Evolutionary conservation across 2,329 filamentous ascomycete species (phyloP).

Genomic region (Penicillium sp.): DNA sequence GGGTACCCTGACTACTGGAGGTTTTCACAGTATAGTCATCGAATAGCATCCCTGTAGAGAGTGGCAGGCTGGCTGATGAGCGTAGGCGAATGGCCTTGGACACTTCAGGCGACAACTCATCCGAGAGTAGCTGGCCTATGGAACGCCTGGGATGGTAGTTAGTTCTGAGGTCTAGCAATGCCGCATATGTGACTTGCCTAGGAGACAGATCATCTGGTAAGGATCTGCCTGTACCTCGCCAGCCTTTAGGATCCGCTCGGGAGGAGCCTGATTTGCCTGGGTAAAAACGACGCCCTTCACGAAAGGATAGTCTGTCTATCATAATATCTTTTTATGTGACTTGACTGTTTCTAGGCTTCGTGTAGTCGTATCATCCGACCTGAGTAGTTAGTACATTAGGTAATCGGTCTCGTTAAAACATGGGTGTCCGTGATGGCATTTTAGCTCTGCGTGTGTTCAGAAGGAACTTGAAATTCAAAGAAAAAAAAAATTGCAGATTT

Average conservation of each 20-base stretch:
- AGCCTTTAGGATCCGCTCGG: constrained; percentile 6
- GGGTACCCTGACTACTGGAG: constrained; percentile 19
- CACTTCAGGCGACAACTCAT: constrained; percentile 11
- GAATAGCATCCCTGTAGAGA: constrained; percentile 7
- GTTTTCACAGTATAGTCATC: constrained; percentile 22
- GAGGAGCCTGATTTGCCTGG: constrained; percentile 1
- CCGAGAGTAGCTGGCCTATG: constrained; percentile 13
- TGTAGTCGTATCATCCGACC: constrained; percentile 6
- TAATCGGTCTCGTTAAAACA: not conserved
- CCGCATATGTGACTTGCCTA: constrained; percentile 11
- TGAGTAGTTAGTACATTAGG: not conserved
- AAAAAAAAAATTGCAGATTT: too few species aligned
- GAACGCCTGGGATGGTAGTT: constrained; percentile 12
- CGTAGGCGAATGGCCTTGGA: constrained; percentile 21
- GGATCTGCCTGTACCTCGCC: constrained; percentile 20
- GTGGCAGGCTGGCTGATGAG: constrained; percentile 18
- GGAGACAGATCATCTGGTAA: constrained; percentile 9
- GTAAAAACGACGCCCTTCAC: not conserved
- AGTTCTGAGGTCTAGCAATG: constrained; percentile 12
- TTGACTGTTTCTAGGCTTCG: not conserved
- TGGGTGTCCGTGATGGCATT: not conserved
- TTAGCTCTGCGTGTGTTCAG: too few species aligned
- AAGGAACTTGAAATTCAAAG: not conserved
- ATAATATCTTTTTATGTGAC: not conserved
- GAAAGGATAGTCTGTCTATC: constrained; percentile 7